Conservation (phyloP, 352 stramenopile species). For the Pythium sp. region DNA sequence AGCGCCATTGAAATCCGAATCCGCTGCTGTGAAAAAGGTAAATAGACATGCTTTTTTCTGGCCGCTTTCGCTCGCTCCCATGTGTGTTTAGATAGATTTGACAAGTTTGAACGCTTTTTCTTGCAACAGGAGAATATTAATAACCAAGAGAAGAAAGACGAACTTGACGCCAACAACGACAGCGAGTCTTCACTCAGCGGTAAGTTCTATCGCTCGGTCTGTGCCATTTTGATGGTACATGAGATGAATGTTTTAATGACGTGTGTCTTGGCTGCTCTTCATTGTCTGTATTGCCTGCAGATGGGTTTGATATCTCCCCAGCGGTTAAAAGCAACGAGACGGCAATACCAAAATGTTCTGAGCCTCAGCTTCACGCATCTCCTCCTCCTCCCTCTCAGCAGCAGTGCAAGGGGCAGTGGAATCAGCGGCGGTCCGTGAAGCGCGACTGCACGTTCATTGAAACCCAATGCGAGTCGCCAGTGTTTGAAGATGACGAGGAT, state of each 20-base stretch:
- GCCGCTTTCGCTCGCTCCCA: not conserved
- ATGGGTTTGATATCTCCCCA: conserved; percentile 14
- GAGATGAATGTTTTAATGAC: not conserved
- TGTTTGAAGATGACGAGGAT: conserved; percentile 11
- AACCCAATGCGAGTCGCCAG: not conserved
- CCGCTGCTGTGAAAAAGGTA: not conserved
- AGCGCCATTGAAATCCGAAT: not conserved
- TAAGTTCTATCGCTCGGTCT: not conserved
- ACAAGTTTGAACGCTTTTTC: not conserved
- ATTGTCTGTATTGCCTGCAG: not conserved
- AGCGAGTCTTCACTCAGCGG: conserved; percentile 11
- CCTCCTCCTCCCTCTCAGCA: not conserved
- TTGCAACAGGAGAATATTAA: conserved; percentile 7
- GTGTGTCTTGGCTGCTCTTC: not conserved
- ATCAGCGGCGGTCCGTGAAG: conserved; percentile 22
- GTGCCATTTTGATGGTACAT: not conserved
- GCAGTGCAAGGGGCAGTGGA: conserved; percentile 5
- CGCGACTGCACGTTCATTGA: conserved; percentile 23
- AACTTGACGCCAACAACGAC: not conserved
- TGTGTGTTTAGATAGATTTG: not conserved
- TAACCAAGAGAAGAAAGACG: not conserved
- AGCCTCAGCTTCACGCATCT: not conserved
- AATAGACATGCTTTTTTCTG: not conserved
- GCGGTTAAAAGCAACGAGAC: not conserved
- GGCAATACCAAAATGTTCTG: not conserved